These are phyloP conservation scores for Fusarium chlamydosporum DNA, from an alignment of 2,329 filamentous ascomycete species.

Conservation along the genomic window DNA sequence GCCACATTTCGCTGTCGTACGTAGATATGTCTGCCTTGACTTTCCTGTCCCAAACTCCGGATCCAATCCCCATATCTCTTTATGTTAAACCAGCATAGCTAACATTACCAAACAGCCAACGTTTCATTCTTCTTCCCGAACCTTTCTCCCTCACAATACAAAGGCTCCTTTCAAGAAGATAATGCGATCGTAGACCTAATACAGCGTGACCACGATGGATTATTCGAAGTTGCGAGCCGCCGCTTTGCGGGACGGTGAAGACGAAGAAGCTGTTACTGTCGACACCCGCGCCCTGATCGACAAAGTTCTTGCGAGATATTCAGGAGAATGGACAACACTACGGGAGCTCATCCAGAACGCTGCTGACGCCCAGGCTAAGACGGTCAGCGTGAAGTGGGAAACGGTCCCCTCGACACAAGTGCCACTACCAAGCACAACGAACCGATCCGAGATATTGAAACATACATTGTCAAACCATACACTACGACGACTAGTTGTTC, in stretches of 20 bases:
- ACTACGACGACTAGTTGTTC: constrained; percentile 86
- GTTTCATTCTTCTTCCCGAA: background rate
- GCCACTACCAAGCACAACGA: constrained; percentile 75
- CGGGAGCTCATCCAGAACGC: constrained; percentile 98
- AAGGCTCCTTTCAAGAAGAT: constrained; percentile 7
- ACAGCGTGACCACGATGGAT: constrained; percentile 67
- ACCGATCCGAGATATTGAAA: constrained; percentile 80
- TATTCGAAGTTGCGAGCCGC: constrained; percentile 85
- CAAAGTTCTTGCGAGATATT: constrained; percentile 96
- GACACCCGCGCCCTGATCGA: constrained; percentile 97
- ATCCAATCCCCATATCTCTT: background rate
- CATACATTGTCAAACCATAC: constrained; percentile 90
- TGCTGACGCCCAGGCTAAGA: constrained; percentile 93
- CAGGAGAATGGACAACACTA: constrained; percentile 91
- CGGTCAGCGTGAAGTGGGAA: constrained; percentile 92
- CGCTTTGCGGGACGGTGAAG: constrained; percentile 86
- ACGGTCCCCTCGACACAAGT: constrained; percentile 86
- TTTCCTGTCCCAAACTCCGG: constrained; percentile 27
- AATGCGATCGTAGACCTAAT: constrained; percentile 40
- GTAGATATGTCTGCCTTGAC: constrained; percentile 37
- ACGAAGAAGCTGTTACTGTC: constrained; percentile 97
- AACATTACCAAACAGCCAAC: constrained; percentile 8
- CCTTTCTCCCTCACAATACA: background rate
- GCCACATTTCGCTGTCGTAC: constrained; percentile 34
- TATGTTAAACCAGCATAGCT: constrained; percentile 10